Base-by-base conservation (phyloP, 176 grass and related monocot species). In the Eragrostis curvula region DNA sequence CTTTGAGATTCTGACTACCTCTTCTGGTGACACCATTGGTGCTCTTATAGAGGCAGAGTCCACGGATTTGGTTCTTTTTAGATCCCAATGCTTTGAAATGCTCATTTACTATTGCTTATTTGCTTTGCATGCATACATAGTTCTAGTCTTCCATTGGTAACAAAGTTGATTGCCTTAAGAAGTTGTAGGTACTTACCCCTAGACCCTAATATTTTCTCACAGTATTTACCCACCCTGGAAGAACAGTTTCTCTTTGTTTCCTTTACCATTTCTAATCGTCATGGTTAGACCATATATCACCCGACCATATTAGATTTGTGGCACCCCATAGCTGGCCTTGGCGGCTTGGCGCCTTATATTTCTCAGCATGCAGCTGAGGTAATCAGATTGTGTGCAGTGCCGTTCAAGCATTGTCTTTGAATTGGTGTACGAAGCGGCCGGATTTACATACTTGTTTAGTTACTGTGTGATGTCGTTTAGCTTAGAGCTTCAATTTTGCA, bases 21-120 rank as follows among this genome's bases (percentile, higher is more conserved):
- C 39, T 69, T 83, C 61, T 50, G 32, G 28, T 71, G 77, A 79
- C 70, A 69, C 58, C 48, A 74, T 77, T 63, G 78, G 82, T 79
- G 59, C 50, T 74, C 41, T 17, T 23, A 74, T 66, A 67, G 14
- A 84, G 60, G 78, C 24, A 15, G 11, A 82, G 57, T 67, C 70
- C 23, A 78, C 29, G 78, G 25, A 78, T 82, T 58, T 57, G 60
- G 39, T 91, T 81, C 14, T 85, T 91, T 91, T 91, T 75, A 75
- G 86, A 91, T 89, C 89, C 79, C 92, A 21, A 89, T 84, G 75
- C 64, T 78, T 82, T 88, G 70, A 89, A 88, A 89, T 12, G 76
- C 71, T 74, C 55, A 85, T 83, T 83, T 73, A 29, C 12, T 66
- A 79, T 69, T 75, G 59, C 36, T 39, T 85, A 88, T 75, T 73